phyloP scores from a whole-genome alignment of 2,329 filamentous ascomycete species.

The Stagonosporopsis vannaccii region DNA sequence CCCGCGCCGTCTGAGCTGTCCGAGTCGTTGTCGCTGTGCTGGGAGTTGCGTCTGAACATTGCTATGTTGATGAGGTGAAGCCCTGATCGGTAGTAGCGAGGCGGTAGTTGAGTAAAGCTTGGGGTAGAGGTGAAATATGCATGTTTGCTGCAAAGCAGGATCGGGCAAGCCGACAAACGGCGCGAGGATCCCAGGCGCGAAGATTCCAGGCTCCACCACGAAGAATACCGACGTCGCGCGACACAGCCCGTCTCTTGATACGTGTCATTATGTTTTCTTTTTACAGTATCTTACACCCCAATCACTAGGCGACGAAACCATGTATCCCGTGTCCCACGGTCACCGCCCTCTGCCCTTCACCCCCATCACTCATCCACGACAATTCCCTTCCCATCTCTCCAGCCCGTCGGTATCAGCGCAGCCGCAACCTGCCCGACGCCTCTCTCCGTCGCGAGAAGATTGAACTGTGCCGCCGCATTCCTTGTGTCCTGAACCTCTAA shows the following conservation, averaged over 20 bases:
- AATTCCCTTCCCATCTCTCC: conserved; percentile 60
- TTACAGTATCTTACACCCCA: conserved; percentile 19
- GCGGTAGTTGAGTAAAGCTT: background rate
- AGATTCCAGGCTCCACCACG: background rate
- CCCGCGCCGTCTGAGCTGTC: background rate
- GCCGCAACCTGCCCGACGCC: conserved; percentile 86
- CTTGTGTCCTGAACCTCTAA: conserved; percentile 90
- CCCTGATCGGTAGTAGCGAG: background rate
- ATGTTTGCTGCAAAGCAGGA: background rate
- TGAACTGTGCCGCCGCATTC: conserved; percentile 94
- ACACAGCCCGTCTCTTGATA: background rate
- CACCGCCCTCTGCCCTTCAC: background rate
- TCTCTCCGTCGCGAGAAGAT: conserved; percentile 91
- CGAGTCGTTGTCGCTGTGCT: background rate
- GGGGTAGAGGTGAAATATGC: background rate
- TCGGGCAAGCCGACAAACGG: background rate
- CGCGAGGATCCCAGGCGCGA: background rate
- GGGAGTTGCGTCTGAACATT: background rate
- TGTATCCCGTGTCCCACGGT: no score
- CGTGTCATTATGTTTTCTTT: background rate
- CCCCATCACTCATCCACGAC: background rate
- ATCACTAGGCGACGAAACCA: background rate
- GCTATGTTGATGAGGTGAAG: background rate
- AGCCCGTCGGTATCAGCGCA: conserved; percentile 85
- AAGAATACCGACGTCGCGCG: background rate